These are phyloP conservation scores for Thermothielavioides terrestris DNA, from an alignment of 495 filamentous ascomycete genomes.

Conservation along the genomic window DNA sequence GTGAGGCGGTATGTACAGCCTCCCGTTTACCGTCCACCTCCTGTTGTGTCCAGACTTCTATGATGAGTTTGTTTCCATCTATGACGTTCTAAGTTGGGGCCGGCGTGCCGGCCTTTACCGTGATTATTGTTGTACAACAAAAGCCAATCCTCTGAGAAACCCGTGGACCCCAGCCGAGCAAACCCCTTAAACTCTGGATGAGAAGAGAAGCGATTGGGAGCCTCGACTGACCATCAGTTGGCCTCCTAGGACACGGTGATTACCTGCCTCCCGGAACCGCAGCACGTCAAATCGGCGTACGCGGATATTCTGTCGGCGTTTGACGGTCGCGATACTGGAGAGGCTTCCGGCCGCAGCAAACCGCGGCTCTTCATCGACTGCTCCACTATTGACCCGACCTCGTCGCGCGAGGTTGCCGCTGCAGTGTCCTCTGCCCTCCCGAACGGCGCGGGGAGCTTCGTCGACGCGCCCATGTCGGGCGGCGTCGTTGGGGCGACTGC, in stretches of 20 bases:
- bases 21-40: background rate
- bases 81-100: conserved; percentile 48
- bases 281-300: conserved; percentile 70
- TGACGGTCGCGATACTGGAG: background rate
- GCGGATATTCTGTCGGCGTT: conserved; percentile 47
- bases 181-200: background rate
- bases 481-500: conserved; percentile 73
- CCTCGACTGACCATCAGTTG: conserved; percentile 11
- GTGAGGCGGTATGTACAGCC: conserved; percentile 58
- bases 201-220: background rate
- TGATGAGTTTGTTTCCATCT: conserved; percentile 47
- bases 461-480: conserved; percentile 80
- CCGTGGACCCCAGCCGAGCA: background rate
- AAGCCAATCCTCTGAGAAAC: conserved; percentile 29
- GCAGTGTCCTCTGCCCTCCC: conserved; percentile 47
- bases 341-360: conserved; percentile 29
- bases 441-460: conserved; percentile 47
- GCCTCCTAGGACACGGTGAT: conserved; percentile 61
- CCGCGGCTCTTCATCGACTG: conserved; percentile 68
- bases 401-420: conserved; percentile 59
- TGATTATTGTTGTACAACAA: conserved; percentile 43
- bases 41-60: conserved; percentile 14
- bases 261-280: conserved; percentile 71
- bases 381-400: conserved; percentile 78
- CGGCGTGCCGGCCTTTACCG: conserved; percentile 22